phyloP scores from a whole-genome alignment of 352 stramenopile species.

The Aphanomyces euteiches region DNA sequence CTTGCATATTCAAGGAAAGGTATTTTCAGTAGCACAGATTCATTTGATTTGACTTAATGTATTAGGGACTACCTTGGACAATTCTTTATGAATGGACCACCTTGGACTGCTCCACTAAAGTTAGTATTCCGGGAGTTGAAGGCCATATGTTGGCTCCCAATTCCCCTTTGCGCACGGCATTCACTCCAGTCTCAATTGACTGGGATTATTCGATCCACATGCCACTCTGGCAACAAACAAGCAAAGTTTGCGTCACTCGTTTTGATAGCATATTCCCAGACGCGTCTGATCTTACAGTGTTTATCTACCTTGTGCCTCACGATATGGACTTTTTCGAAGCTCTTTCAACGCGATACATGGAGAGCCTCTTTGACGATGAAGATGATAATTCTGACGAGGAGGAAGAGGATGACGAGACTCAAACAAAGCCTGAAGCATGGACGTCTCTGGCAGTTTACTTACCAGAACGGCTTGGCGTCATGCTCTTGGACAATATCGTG shows the following conservation, averaged over 20 bases:
- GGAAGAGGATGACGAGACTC: not conserved
- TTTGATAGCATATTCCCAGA: slow-evolving; percentile 17
- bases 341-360: not conserved
- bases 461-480: not conserved
- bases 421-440: not conserved
- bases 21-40: not conserved
- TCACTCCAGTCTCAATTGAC: slow-evolving; percentile 2
- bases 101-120: not conserved
- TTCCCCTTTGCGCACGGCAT: not conserved
- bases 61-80: not conserved
- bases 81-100: slow-evolving; percentile 13
- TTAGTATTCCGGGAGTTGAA: slow-evolving; percentile 10
- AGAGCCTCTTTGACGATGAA: not conserved
- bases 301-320: slow-evolving; percentile 8
- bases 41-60: too few relatives aligned
- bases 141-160: not conserved
- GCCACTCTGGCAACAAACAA: not conserved
- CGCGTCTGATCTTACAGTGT: slow-evolving; percentile 19
- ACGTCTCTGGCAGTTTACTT: not conserved
- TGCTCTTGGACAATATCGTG: slow-evolving; percentile 17
- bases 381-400: not conserved
- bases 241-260: not conserved
- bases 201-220: slow-evolving; percentile 19
- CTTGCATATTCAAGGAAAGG: not conserved
- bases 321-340: slow-evolving; percentile 21